Evolutionary conservation across 2,329 filamentous ascomycete species (phyloP).

Genomic region (Amphichorda felina): DNA sequence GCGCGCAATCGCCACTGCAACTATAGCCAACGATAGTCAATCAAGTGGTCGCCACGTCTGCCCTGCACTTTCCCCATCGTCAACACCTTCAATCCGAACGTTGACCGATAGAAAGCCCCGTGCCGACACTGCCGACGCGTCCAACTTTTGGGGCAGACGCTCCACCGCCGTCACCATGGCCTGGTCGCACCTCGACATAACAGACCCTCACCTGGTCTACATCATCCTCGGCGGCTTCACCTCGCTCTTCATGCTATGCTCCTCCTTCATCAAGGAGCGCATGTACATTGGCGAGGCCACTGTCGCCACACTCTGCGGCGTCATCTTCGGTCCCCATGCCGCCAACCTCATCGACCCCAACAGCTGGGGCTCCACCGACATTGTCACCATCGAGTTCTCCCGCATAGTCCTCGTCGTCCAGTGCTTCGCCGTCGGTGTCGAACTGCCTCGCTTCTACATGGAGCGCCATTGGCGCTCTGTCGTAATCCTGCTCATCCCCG

Average conservation of each 20-base stretch:
- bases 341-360: slow-evolving; percentile 67
- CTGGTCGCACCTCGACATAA: slow-evolving; percentile 74
- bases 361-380: slow-evolving; percentile 73
- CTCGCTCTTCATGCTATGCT: slow-evolving; percentile 95
- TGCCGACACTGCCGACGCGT: too few species aligned
- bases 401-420: slow-evolving; percentile 84
- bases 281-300: slow-evolving; percentile 98
- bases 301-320: slow-evolving; percentile 75
- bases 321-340: slow-evolving; percentile 80
- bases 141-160: too few species aligned
- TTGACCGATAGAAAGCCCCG: too few species aligned
- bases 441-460: slow-evolving; percentile 92
- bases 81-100: too few species aligned
- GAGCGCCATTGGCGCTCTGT: slow-evolving; percentile 96
- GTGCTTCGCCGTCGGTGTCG: slow-evolving; percentile 85
- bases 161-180: slow-evolving; percentile 50
- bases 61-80: too few species aligned
- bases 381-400: slow-evolving; percentile 81
- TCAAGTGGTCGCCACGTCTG: too few species aligned
- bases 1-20: too few species aligned
- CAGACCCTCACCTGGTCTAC: slow-evolving; percentile 94
- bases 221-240: slow-evolving; percentile 98
- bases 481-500: slow-evolving; percentile 72
- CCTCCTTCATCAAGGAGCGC: slow-evolving; percentile 94
- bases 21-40: too few species aligned